Conservation (phyloP, 805 yeast species). For the Kluyveromyces dobzhanskii region DNA sequence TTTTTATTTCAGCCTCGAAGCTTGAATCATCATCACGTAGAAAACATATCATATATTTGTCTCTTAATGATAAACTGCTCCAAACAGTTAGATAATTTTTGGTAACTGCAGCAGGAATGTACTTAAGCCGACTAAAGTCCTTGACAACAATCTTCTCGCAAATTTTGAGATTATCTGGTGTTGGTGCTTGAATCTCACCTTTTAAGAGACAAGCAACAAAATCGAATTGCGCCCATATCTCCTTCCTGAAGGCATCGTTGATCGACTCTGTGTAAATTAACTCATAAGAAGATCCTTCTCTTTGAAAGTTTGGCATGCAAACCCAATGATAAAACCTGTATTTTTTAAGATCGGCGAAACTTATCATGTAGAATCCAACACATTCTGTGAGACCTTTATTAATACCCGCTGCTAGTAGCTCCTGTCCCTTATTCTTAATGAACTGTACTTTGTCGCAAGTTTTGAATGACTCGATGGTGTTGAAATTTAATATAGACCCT, state of each 20-base stretch:
- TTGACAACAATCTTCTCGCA: slow-evolving; percentile 29
- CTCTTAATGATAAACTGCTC: slow-evolving; percentile 72
- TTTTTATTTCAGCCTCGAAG: slow-evolving; percentile 21
- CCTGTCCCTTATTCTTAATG: slow-evolving; percentile 35
- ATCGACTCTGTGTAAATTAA: background rate
- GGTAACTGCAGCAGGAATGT: slow-evolving; percentile 43
- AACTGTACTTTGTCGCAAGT: slow-evolving; percentile 52
- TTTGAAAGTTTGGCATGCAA: slow-evolving; percentile 57
- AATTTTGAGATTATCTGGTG: slow-evolving; percentile 3
- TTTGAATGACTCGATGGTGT: slow-evolving; percentile 83
- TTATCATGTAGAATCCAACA: slow-evolving; percentile 40
- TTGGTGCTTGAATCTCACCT: slow-evolving; percentile 5
- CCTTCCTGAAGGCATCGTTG: background rate
- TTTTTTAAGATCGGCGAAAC: slow-evolving; percentile 84
- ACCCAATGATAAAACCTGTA: slow-evolving; percentile 88
- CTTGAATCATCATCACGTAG: slow-evolving; percentile 19
- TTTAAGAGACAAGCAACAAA: slow-evolving; percentile 5
- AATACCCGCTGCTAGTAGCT: slow-evolving; percentile 23
- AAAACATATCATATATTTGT: slow-evolving; percentile 63
- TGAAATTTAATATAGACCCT: slow-evolving; percentile 51
- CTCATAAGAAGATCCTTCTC: background rate
- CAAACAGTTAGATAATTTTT: slow-evolving; percentile 51
- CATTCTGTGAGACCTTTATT: slow-evolving; percentile 18
- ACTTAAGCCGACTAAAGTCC: slow-evolving; percentile 31
- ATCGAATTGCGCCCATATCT: background rate